Base-by-base conservation (phyloP, 805 yeast species). In the Ogataea parapolymorpha region DNA sequence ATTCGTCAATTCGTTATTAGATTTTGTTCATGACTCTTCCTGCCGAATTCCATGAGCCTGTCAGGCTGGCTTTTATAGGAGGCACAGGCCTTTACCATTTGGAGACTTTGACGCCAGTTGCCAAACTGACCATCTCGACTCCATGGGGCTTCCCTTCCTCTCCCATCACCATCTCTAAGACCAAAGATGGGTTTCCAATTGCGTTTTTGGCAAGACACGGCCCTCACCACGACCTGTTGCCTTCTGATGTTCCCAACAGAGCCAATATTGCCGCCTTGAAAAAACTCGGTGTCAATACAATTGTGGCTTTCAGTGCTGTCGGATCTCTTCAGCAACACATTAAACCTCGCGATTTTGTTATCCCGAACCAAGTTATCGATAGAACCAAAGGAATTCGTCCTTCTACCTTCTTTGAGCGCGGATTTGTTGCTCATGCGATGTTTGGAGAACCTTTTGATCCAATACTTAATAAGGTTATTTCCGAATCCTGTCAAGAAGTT, bases 111-210 rank as follows among this genome's bases (percentile, higher is more conserved):
- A 75, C 81, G 35, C 95, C 95, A 3, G 95, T 91, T 33, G 96
- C 96, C 12, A 71, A 82, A 52, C 67, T 93, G 30, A 79, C 87
- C 12, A 66, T 89, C 44, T 75, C 84, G 14, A 93, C 99, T 3
- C 99, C 99, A 16, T 93, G 98, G 98, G 99, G 99, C 9, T 76
- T 74, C 51, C 96, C 99, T 16, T 89, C 97, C 4, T 83, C 95
- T 11, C 90, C 96, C 28, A 85, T 93, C 59, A 90, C 96, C 35
- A 80, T 93, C 46, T 83, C 95, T n/a, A 79, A 74, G 50, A 86
- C 95, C 30, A 65, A 68, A 3, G 54, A 68, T 26, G 95, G 95
- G 2, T 80, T 87, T 62, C 86, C 89, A 34, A 85, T 93, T 37
- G 98, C 98, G 1, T 93, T 93, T 58, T 72, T 93, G 51, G 93